These are phyloP conservation scores for Apophysomyces sp. DNA, from an alignment of 371 early-diverging fungal species.

Conservation along the genomic window DNA sequence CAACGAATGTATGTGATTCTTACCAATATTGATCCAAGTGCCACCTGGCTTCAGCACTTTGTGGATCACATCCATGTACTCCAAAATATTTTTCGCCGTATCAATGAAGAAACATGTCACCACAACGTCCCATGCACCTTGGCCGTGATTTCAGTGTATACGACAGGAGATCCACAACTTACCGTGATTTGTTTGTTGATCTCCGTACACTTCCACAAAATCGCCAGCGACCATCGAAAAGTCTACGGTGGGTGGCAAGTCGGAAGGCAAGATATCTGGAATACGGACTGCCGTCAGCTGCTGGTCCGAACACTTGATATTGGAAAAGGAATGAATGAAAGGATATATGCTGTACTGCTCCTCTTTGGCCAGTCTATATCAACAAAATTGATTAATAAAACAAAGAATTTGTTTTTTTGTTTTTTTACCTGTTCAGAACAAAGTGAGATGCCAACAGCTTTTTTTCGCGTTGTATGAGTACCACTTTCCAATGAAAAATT, in stretches of 20 bases:
- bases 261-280: conserved; percentile 80
- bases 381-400: not conserved
- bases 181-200: conserved; percentile 51
- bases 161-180: not conserved
- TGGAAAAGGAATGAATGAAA: conserved; percentile 88
- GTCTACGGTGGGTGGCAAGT: conserved; percentile 66
- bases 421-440: conserved; percentile 70
- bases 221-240: conserved; percentile 98
- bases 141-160: not conserved
- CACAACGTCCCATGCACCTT: conserved; percentile 82
- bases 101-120: conserved; percentile 97
- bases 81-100: conserved; percentile 89
- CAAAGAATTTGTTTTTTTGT: not conserved
- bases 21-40: conserved; percentile 94
- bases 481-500: no score
- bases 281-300: conserved; percentile 68
- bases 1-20: conserved; percentile 3
- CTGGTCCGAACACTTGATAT: conserved; percentile 58
- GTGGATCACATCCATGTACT: conserved; percentile 84
- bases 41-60: conserved; percentile 77
- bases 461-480: not conserved
- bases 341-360: conserved; percentile 79
- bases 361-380: conserved; percentile 11
- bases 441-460: conserved; percentile 85
- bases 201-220: conserved; percentile 85